These are phyloP conservation scores for Mycena leptocephala DNA, from an alignment of 768 basidiomycete species.

Conservation along the genomic window DNA sequence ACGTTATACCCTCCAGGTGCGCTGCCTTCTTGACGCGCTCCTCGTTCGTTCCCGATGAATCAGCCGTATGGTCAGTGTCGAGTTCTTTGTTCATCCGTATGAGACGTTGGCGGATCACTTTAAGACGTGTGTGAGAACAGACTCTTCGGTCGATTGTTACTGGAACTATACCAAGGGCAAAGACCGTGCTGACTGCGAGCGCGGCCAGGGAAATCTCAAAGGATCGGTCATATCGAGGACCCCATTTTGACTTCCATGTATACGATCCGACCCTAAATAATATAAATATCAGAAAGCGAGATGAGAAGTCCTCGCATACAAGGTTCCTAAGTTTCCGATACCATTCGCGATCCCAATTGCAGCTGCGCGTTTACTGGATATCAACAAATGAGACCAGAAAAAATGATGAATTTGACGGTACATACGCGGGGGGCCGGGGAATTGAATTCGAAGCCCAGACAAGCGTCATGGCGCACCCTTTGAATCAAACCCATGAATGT, in stretches of 20 bases:
- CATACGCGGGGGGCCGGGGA: conserved; percentile 60
- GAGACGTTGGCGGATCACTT: conserved; percentile 60
- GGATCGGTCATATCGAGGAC: conserved; percentile 60
- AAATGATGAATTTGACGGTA: conserved; percentile 8
- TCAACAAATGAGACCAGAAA: neutral
- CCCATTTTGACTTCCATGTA: conserved; percentile 60
- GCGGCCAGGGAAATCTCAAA: conserved; percentile 57
- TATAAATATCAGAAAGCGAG: neutral
- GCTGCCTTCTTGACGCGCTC: conserved; percentile 64
- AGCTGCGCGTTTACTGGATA: conserved; percentile 48
- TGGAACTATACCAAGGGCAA: conserved; percentile 51
- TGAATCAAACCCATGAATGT: neutral
- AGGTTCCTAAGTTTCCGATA: conserved; percentile 58
- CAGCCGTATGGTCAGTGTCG: conserved; percentile 49
- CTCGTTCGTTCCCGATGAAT: conserved; percentile 49
- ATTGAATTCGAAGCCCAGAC: conserved; percentile 66
- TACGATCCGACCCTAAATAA: conserved; percentile 56
- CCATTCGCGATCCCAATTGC: conserved; percentile 66
- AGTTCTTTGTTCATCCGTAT: conserved; percentile 57
- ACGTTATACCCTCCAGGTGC: conserved; percentile 59
- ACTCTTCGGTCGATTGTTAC: neutral
- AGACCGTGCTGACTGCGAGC: conserved; percentile 47
- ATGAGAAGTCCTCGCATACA: conserved; percentile 45
- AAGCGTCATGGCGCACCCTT: conserved; percentile 57
- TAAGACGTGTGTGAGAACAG: neutral